These are phyloP conservation scores for Claviceps sp. DNA, from an alignment of 2,329 filamentous ascomycete species.

Conservation along the genomic window DNA sequence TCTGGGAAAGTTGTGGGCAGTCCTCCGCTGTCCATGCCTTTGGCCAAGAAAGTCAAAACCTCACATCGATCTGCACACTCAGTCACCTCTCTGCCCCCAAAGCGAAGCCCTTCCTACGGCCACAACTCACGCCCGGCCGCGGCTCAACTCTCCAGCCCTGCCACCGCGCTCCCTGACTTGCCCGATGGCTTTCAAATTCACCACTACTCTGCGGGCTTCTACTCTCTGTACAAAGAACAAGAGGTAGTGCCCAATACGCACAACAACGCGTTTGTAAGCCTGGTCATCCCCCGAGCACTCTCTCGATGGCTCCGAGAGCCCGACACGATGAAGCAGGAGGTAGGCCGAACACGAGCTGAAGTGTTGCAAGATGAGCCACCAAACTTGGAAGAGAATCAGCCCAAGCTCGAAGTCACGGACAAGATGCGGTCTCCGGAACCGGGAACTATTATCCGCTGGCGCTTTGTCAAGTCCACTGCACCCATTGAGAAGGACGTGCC, in stretches of 20 bases:
- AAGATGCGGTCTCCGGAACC: conserved; percentile 20
- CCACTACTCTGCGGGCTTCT: conserved; percentile 62
- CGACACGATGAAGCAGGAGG: conserved; percentile 52
- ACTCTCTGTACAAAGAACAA: conserved; percentile 56
- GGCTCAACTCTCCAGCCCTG: conserved; percentile 56
- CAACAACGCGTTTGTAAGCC: conserved; percentile 65
- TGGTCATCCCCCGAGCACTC: conserved; percentile 61
- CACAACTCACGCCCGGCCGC: conserved; percentile 51
- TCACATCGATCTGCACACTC: conserved; percentile 70
- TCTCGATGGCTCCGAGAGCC: conserved; percentile 68
- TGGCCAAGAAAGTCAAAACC: conserved; percentile 69
- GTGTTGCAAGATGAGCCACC: conserved; percentile 49
- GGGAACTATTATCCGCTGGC: conserved; percentile 47
- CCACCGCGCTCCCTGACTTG: conserved; percentile 57
- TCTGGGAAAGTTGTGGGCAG: conserved; percentile 30
- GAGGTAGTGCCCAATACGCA: conserved; percentile 45
- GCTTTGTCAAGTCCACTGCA: conserved; percentile 41
- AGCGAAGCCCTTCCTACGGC: conserved; percentile 50
- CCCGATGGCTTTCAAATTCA: conserved; percentile 51
- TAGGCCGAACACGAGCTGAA: conserved; percentile 50
- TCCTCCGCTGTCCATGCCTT: conserved; percentile 32
- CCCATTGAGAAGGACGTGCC: conserved; percentile 44
- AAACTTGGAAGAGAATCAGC: conserved; percentile 29
- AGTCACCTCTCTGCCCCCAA: conserved; percentile 51
- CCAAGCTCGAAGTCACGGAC: conserved; percentile 37